Evolutionary conservation across 1,139 yeast genomes (phyloP), one percentile per base, ranked within the genome.

Genomic region (Yamadazyma taylorii): DNA sequence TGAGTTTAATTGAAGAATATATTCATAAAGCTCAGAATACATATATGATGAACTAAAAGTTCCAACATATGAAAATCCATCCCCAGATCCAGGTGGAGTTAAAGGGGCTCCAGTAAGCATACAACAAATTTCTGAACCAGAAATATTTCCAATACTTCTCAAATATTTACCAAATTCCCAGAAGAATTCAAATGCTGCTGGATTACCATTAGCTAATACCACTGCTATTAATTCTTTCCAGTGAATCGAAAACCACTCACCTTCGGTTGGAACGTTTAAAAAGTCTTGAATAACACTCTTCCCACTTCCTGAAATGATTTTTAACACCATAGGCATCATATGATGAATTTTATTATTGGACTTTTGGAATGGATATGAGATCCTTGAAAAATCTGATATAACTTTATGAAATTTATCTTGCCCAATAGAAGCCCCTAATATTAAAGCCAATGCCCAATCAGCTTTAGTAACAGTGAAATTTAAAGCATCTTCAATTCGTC

Each of bases 391-490:
- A 39, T 68, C 75, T 3, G 66, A 48, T 1, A 83, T 83, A 10
- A 83, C 73, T 23, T 70, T 66, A 6, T 78, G 64, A 75, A 88
- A 84, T 34, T 71, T 69, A 4, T 78, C 81, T 12, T 76, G 74
- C 1, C 94, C 84, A 24, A 79, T 62, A 12, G 86, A 61, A 41
- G 83, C 75, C 1, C 95, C 82, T 39, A 90, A 66, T 28, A 88
- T 60, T 39, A 90, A 58, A 0, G 96, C 85, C 56, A 89, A 70
- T 0, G 95, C 79, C 85, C 89, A 89, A 45, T 87, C 86, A 11
- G 80, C 77, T 40, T 77, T 75, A 2, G 75, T 70, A 23, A 88
- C 58, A 1, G 94, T 79, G 40, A 69, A 66, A 21, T 75, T 69
- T 37, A 89, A 61, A 0, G 96, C 97, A 3, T 71, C 75, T 15